Evolutionary conservation across 2,329 filamentous ascomycete species (phyloP).

Genomic region (Fusarium odoratissimum): DNA sequence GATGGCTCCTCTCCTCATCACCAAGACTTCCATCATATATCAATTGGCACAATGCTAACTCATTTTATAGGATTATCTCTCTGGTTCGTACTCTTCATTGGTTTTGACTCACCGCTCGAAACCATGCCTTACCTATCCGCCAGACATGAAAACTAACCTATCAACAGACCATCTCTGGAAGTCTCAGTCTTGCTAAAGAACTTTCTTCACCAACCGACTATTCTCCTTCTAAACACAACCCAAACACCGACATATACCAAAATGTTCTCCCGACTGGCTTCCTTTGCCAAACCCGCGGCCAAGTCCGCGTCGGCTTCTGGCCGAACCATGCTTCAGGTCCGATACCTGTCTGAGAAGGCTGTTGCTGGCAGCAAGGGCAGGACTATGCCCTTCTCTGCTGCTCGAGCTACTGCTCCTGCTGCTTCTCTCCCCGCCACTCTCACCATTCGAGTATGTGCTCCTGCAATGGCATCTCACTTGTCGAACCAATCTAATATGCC

Average conservation of each 20-base stretch:
- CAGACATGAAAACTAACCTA: conserved; percentile 35
- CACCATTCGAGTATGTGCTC: conserved; percentile 81
- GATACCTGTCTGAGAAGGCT: conserved; percentile 51
- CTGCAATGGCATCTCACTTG: no score
- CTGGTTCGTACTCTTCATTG: conserved; percentile 64
- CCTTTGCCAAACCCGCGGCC: conserved; percentile 65
- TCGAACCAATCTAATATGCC: conserved; percentile 16
- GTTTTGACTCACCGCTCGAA: conserved; percentile 57
- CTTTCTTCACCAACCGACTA: conserved; percentile 28
- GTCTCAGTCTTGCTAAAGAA: conserved; percentile 50
- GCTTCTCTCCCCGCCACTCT: conserved; percentile 78
- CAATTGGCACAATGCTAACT: conserved; percentile 56
- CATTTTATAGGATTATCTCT: conserved; percentile 75
- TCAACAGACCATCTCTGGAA: conserved; percentile 57
- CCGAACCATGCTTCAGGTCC: conserved; percentile 55
- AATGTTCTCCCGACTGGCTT: conserved; percentile 72
- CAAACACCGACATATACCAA: conserved; percentile 35
- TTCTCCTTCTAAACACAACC: conserved; percentile 10
- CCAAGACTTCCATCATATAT: conserved; percentile 15
- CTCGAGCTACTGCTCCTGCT: conserved; percentile 72
- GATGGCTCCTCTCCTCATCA: conserved; percentile 8
- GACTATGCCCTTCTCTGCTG: conserved; percentile 69
- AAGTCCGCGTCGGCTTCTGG: conserved; percentile 55
- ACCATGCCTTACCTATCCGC: conserved; percentile 2
- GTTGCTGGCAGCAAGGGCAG: conserved; percentile 76